A percentile compares a stretch with the other conserved stretches of the same genome.
Evolutionary conservation across 2,329 filamentous ascomycete genomes (phyloP).

Genomic region (Laburnicola sp.): DNA sequence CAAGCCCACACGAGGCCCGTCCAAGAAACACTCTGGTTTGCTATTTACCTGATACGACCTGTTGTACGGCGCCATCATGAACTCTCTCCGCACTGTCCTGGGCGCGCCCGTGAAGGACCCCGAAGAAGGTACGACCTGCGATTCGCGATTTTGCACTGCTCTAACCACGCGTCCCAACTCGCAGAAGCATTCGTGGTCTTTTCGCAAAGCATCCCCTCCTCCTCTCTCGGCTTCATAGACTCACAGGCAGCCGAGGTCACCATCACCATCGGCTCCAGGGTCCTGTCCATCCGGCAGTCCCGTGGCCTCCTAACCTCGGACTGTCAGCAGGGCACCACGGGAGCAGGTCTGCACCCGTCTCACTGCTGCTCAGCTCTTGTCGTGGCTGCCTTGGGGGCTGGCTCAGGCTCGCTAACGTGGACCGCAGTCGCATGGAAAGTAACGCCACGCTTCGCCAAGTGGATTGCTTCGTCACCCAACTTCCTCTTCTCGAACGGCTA

Average conservation of each 20-base stretch:
- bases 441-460: conserved; percentile 78
- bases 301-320: conserved; percentile 78
- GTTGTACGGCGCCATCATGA: conserved; percentile 18
- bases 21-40: conserved; percentile 4
- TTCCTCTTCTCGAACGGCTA: conserved; percentile 61
- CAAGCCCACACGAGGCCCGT: conserved; percentile 11
- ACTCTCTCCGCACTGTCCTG: conserved; percentile 46
- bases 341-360: conserved; percentile 61
- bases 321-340: conserved; percentile 72
- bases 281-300: conserved; percentile 80
- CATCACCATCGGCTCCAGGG: conserved; percentile 67
- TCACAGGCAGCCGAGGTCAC: conserved; percentile 66
- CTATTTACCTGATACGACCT: not conserved
- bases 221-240: conserved; percentile 76
- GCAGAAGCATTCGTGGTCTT: conserved; percentile 88
- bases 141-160: conserved; percentile 28
- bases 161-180: conserved; percentile 4
- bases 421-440: conserved; percentile 83
- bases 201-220: conserved; percentile 71
- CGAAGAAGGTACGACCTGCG: conserved; percentile 59
- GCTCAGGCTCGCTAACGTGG: conserved; percentile 20
- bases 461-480: conserved; percentile 72
- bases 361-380: conserved; percentile 20
- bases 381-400: conserved; percentile 35
- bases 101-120: conserved; percentile 58